These are phyloP conservation scores for Bonia amplexicaulis DNA, from an alignment of 176 grass and related monocot genomes.

Conservation along the genomic window DNA sequence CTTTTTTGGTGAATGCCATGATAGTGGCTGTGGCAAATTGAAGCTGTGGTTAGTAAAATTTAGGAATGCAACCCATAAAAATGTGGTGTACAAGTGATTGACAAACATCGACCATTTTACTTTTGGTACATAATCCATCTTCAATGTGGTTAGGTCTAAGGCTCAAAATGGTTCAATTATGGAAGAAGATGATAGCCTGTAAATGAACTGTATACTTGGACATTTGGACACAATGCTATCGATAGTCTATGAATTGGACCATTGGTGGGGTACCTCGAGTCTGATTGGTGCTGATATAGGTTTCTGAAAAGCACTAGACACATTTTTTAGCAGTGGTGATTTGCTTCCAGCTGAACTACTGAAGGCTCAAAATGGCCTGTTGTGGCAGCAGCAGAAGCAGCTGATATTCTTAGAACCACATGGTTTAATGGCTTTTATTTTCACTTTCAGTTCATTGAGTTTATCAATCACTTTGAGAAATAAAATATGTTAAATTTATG, in stretches of 20 bases:
- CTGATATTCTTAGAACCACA: neutral
- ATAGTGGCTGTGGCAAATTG: neutral
- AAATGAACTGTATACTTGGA: neutral
- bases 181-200: neutral
- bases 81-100: neutral
- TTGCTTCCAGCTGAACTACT: neutral
- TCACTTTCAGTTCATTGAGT: neutral
- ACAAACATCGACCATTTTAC: neutral
- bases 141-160: neutral
- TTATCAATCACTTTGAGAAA: neutral
- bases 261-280: neutral
- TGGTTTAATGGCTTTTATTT: neutral
- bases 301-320: neutral
- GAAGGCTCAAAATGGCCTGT: neutral
- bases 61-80: neutral
- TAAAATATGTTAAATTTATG: conserved; percentile 9
- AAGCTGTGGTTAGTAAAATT: neutral
- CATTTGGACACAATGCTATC: neutral
- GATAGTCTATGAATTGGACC: neutral
- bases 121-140: neutral
- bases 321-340: neutral
- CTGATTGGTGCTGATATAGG: neutral
- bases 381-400: neutral
- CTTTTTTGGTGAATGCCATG: neutral
- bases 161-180: neutral